phyloP scores from a whole-genome alignment of 2,329 filamentous ascomycete species.

The Cladosporium austrohemisphaericum region DNA sequence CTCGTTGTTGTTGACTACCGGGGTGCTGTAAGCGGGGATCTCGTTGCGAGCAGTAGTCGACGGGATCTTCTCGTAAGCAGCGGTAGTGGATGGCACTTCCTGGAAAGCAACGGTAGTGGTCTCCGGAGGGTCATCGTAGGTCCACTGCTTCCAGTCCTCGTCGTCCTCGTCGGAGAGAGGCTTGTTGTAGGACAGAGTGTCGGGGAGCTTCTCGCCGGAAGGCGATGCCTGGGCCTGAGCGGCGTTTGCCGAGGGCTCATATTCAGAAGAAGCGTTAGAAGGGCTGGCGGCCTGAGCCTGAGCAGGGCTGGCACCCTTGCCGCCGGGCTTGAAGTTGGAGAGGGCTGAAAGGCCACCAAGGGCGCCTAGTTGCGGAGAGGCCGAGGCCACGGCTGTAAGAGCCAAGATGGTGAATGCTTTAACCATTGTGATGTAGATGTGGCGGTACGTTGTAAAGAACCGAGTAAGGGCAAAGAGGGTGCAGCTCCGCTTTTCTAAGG shows the following conservation, averaged over 20 bases:
- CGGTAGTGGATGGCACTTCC: background rate
- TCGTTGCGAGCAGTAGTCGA: background rate
- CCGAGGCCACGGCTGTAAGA: constrained; percentile 8
- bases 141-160: constrained; percentile 1
- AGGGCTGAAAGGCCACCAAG: background rate
- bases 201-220: background rate
- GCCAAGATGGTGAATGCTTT: constrained; percentile 6
- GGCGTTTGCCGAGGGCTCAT: too few relatives aligned
- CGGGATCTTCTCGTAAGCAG: background rate
- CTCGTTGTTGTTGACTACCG: constrained; percentile 1
- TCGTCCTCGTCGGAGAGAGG: constrained; percentile 9
- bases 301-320: background rate
- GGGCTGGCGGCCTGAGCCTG: too few relatives aligned
- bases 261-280: too few relatives aligned
- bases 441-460: background rate
- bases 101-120: background rate
- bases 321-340: background rate
- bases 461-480: background rate
- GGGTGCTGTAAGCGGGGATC: background rate
- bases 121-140: background rate
- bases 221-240: background rate
- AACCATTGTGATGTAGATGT: constrained; percentile 4
- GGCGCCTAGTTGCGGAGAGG: constrained; percentile 6
- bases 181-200: constrained; percentile 15
- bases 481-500: background rate